Evolutionary conservation across 305 asterid genomes (phyloP), one percentile per base, ranked within the genome.

Genomic region (Galium porrigens): DNA sequence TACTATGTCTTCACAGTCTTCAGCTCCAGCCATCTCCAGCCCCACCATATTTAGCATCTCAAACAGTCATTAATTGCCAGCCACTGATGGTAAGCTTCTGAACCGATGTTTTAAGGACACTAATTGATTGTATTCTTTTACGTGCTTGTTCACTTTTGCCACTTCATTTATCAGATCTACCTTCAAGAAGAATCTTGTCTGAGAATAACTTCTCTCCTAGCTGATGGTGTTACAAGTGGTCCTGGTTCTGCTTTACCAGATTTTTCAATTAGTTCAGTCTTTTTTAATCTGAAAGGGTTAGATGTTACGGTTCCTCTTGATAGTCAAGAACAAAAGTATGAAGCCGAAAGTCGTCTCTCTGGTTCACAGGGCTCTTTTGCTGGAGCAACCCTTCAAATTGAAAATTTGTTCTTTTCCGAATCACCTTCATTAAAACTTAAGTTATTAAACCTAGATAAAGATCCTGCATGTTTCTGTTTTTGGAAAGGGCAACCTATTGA

Each of bases 161-260:
- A 52, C 64, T 78, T 42, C 15, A 48, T 72, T 73, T 76, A 64
- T 63, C 89, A 94, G 99, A 76, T 89, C 74, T 89, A 87, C 86
- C 95, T 89, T 78, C 97, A 89, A 81, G 99, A 94, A 84, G 99
- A 84, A 71, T 89, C 99, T 55, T 94, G 97, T 76, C 78, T 87
- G 73, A 87, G 97, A 79, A 87, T 94, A 81, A 73, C 94, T 56
- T 94, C 99, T 46, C 85, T 94, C 79, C 79, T 94, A 84, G 92
- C 92, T 65, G 99, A 94, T 79, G 99, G 97, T 70, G 73, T 94
- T 70, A 85, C 86, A 68, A 86, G 75, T 63, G 83, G 78, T 72
- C 84, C 83, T 66, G 92, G 92, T 73, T 72, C 81, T 54, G 83
- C 80, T 71, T 77, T 80, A 67, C 89, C 95, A 49, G 94, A 94